Base-by-base conservation (phyloP, 2,329 filamentous ascomycete species). In the Neoscytalidium dimidiatum region DNA sequence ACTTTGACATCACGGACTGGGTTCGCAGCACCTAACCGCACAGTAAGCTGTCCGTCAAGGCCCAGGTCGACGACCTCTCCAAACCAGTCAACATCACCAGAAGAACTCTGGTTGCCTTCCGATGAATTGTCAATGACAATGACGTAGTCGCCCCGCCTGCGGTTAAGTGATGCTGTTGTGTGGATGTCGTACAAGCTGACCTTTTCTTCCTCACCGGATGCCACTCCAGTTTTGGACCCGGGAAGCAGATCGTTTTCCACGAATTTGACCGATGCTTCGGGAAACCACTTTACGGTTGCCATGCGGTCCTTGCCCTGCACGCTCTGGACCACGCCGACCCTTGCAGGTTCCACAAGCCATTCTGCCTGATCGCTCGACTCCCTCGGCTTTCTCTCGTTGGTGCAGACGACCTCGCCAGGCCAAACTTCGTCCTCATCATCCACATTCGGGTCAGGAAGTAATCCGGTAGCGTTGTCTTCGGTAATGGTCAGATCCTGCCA, bases 181-280 rank as follows among this genome's bases (percentile, higher is more conserved):
- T 79, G 78, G 38, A 88, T 81, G 67, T 88, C 86, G 71, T 88
- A 88, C 44, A 88, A 70, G 65, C 85, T 87, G 28, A 87, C 80
- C 44, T 86, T 82, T 68, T 85, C 82, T 31, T 73, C 14, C 78
- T 81, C 7, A 74, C 76, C 11, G 78, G 78, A 26, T 79, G 73
- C 38, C 84, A 70, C 44, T 14, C 62, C 62, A 3, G 62, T 64
- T n/a, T 46, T 73, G 7, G 79, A 82, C 6, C 75, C 76, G 11
- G 78, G 78, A n/a, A 80, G 73, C 26, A 85, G 70, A 51, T 76
- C 70, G 9, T 74, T 67, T 9, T 69, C 73, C 17, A 74, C 70
- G 61, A 77, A 76, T 35, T 73, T 71, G 48, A 78, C 69, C 1
- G 67, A 68, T 33, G 73, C 70, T 9, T 65, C 26, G 4, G 44